Conservation (phyloP, 1,284 basidiomycete species). For the Malassezia sp. region DNA sequence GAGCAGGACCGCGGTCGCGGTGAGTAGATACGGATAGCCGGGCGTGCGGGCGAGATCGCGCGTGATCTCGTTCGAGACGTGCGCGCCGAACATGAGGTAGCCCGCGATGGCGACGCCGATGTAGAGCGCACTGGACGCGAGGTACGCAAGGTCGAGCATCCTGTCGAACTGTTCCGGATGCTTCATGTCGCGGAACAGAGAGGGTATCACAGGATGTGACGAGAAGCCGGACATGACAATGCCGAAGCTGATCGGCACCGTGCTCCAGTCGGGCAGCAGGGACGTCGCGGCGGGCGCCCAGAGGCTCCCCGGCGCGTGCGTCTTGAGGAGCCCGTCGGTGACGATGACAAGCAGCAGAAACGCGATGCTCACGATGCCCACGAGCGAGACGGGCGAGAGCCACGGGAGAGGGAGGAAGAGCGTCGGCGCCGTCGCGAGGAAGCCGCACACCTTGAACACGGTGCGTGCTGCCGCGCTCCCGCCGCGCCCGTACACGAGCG, state of each 20-base stretch:
- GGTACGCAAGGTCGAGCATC: constrained; percentile 78
- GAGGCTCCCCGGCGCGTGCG: constrained; percentile 67
- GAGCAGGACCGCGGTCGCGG: constrained; percentile 72
- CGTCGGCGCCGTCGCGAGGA: constrained; percentile 30
- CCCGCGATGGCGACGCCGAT: constrained; percentile 70
- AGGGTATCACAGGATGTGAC: constrained; percentile 84
- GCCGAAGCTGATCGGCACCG: constrained; percentile 60
- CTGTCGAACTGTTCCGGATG: constrained; percentile 67
- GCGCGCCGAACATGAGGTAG: constrained; percentile 60
- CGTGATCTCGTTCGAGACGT: constrained; percentile 65
- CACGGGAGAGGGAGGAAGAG: constrained; percentile 37
- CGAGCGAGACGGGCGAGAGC: constrained; percentile 36
- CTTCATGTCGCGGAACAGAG: constrained; percentile 76
- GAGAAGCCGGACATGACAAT: constrained; percentile 95
- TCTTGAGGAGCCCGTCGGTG: constrained; percentile 70
- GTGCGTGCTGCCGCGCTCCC: not conserved
- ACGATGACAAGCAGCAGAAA: constrained; percentile 69
- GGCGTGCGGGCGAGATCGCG: constrained; percentile 65
- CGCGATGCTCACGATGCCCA: constrained; percentile 47
- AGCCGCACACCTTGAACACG: constrained; percentile 32
- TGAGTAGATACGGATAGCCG: constrained; percentile 64
- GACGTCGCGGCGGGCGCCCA: constrained; percentile 63
- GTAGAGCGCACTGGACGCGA: constrained; percentile 68
- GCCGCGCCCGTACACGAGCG: constrained; percentile 19
- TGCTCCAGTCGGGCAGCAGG: constrained; percentile 53